Evolutionary conservation across 768 basidiomycete species (phyloP), one percentile per base, ranked within the genome.

Genomic region (Phaeotremella skinneri): DNA sequence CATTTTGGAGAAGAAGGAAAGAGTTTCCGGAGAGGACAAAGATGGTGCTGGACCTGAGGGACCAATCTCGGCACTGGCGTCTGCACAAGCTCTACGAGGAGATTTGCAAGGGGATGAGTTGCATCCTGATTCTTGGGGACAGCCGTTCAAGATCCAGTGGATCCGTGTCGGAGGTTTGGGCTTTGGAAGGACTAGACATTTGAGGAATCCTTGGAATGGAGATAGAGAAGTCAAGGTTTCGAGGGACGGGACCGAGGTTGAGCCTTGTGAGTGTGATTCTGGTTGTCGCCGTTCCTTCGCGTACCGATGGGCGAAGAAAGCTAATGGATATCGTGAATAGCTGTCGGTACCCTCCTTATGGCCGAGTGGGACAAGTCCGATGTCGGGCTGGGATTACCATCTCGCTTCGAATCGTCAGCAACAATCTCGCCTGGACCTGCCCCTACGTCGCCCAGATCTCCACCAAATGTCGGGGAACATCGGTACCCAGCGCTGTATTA

Each of bases 161-260:
- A 63, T 92, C 45, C 83, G 82, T 64, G 88, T 85, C 0, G 79
- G 83, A 13, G 81, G 82, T 2, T 74, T 97, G 2, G 85, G 90
- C 0, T 97, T 97, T 76, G 78, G 81, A 61, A 83, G 83, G 45
- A 87, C 87, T 31, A 82, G 86, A 26, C 87, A 91, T 71, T 76
- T 96, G 52, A 85, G 89, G 41, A 98, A 97, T 72, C 87, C 87
- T 2, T 97, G 92, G 91, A 97, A 97, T 67, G 84, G 90, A 64
- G 89, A 88, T 58, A 65, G 78, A 9, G 80, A 80, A 50, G 71
- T 80, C 64, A 79, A 80, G 58, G 75, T 79, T 6, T 91, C 89
- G 13, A 81, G 89, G 49, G 90, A 93, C 72, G 93, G 93, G 17
- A 96, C 92, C 1, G 93, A 97, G 73, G 74, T 98, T 20, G 93